Percentiles rank a stretch among this genome's conserved stretches.
phyloP scores from a whole-genome alignment of 805 yeast species.

The Hermanozyma aechmeae region DNA sequence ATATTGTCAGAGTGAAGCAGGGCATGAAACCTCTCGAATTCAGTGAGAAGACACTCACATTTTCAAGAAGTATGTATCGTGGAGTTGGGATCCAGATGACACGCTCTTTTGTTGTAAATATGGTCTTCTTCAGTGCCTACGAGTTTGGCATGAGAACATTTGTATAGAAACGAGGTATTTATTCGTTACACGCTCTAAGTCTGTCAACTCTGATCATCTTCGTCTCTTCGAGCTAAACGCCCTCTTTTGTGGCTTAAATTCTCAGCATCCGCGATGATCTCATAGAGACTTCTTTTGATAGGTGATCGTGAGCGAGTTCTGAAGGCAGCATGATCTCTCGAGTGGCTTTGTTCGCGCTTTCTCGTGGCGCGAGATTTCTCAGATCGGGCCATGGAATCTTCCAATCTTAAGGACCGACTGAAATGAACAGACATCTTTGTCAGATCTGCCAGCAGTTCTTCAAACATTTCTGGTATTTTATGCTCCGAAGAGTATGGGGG shows the following conservation, averaged over 20 bases:
- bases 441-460: too few relatives aligned
- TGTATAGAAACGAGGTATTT: conserved; percentile 12
- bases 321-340: conserved; percentile 20
- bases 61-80: conserved; percentile 48
- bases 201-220: not conserved
- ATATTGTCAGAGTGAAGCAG: conserved; percentile 45
- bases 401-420: too few relatives aligned
- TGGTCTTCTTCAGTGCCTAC: conserved; percentile 65
- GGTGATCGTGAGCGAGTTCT: conserved; percentile 29
- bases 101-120: conserved; percentile 63
- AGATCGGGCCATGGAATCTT: too few relatives aligned
- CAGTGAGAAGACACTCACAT: conserved; percentile 18
- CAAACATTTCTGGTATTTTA: too few relatives aligned
- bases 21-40: conserved; percentile 35
- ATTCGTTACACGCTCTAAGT: not conserved
- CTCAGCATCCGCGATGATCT: conserved; percentile 9
- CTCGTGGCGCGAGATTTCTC: too few relatives aligned
- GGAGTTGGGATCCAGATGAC: conserved; percentile 71
- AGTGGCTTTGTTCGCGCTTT: too few relatives aligned
- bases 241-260: conserved; percentile 5
- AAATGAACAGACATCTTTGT: too few relatives aligned
- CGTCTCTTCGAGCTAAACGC: not conserved
- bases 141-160: conserved; percentile 57
- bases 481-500: too few relatives aligned
- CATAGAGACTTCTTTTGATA: conserved; percentile 15